Evolutionary conservation across 441 rosid species (phyloP), one percentile per base, ranked within the genome.

Genomic region (Croton setiger): DNA sequence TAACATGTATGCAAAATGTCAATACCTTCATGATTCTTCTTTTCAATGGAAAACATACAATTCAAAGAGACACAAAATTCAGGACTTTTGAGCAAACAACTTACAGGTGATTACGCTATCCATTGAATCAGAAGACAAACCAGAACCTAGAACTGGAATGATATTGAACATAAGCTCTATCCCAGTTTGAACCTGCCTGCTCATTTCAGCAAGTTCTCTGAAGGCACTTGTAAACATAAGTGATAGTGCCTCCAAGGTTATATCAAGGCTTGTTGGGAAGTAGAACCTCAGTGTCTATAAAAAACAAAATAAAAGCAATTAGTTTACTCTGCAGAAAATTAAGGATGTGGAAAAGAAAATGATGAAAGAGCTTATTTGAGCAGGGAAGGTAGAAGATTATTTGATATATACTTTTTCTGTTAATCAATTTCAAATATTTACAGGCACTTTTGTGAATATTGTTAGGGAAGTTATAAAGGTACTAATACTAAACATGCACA

Each of bases 81-180:
- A 87, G 18, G 79, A 83, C 77, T 81, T 88, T 71, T 70, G 78
- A 14, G 87, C 85, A 43, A 88, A 75, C 66, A 91, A 75, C 73
- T 89, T 96, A 53, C 89, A 88, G 8, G 93, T 80, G 75, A 93
- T 76, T 66, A 87, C 36, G 77, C 87, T 80, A 59, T 91, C 81
- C 71, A 88, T 82, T 15, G 83, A 76, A 41, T 80, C 76, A 37
- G 87, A 78, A 35, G 82, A 81, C 68, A 62, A 80, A 33, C 97
- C 96, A 60, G 86, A 77, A 72, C 87, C 86, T 18, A 86, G 59
- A 41, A 89, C 91, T 0, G 94, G 97, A 66, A 91, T 84, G n/a
- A 91, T 76, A 75, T 78, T 91, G 77, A 84, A 85, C 49, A 81
- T 64, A 4, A 85, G 76, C 41, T 84, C 87, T 60, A 59, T 60